Evolutionary conservation across 2,329 filamentous ascomycete species (phyloP).

Genomic region (Didymella pinodella): DNA sequence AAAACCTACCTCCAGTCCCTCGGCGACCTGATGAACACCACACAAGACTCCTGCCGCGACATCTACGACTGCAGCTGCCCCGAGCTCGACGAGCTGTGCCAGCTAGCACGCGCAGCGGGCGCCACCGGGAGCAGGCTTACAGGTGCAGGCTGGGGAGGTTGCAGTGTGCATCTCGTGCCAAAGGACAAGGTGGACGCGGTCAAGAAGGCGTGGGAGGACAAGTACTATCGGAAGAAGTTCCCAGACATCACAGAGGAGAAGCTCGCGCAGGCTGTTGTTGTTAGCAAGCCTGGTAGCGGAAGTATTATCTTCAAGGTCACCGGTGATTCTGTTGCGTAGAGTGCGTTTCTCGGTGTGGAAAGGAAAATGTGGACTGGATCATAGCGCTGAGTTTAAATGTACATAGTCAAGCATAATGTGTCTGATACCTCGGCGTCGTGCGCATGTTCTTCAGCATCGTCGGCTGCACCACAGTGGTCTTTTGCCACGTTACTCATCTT

Average conservation of each 20-base stretch:
- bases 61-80: slow-evolving; percentile 91
- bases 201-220: slow-evolving; percentile 75
- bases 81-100: slow-evolving; percentile 89
- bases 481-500: neutral
- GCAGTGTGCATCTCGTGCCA: slow-evolving; percentile 90
- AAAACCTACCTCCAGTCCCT: slow-evolving; percentile 75
- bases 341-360: too few species aligned
- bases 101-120: slow-evolving; percentile 78
- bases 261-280: slow-evolving; percentile 80
- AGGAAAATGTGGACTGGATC: neutral
- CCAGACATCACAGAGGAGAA: slow-evolving; percentile 75
- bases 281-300: slow-evolving; percentile 84
- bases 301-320: slow-evolving; percentile 52
- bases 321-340: slow-evolving; percentile 43
- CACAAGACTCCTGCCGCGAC: slow-evolving; percentile 85
- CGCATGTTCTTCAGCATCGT: neutral
- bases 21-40: slow-evolving; percentile 85
- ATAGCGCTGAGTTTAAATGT: slow-evolving; percentile 6
- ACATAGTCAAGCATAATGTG: slow-evolving; percentile 1
- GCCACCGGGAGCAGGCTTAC: slow-evolving; percentile 86
- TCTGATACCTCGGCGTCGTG: neutral
- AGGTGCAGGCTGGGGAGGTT: slow-evolving; percentile 96
- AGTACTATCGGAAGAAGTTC: slow-evolving; percentile 81
- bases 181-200: slow-evolving; percentile 81
- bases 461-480: neutral